Evolutionary conservation across 2,329 filamentous ascomycete genomes (phyloP).

Genomic region (Whalleya microplaca): DNA sequence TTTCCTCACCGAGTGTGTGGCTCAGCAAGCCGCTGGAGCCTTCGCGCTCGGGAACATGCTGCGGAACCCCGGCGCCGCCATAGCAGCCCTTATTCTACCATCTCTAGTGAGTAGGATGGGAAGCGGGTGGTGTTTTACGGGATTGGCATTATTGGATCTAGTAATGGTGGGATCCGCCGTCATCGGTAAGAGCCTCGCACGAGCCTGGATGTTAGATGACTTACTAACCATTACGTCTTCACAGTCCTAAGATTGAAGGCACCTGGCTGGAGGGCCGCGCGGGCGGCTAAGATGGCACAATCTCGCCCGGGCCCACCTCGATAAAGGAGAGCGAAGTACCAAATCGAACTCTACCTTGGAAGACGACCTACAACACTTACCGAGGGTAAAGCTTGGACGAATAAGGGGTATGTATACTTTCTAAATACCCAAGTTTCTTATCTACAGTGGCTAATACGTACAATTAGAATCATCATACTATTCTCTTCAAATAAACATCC

Average conservation of each 20-base stretch:
- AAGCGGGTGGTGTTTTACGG: slow-evolving; percentile 45
- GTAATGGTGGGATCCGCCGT: neutral
- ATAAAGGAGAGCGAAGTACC: neutral
- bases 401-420: too few relatives aligned
- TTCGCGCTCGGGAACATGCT: slow-evolving; percentile 46
- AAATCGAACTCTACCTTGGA: too few relatives aligned
- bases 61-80: slow-evolving; percentile 44
- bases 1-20: slow-evolving; percentile 46
- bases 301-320: neutral
- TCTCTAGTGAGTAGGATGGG: slow-evolving; percentile 40
- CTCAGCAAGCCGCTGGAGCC: slow-evolving; percentile 43
- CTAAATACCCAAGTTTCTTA: too few relatives aligned
- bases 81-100: slow-evolving; percentile 42
- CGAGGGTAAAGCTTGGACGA: too few relatives aligned
- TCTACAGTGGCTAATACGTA: too few relatives aligned
- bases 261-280: neutral
- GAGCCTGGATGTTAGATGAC: neutral
- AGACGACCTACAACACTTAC: too few relatives aligned
- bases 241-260: neutral
- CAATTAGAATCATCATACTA: too few relatives aligned
- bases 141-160: slow-evolving; percentile 39
- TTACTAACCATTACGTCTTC: neutral
- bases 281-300: neutral
- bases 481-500: too few relatives aligned
- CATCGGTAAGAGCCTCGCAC: neutral